Conservation (phyloP, 2,329 filamentous ascomycete species). For the Sporothrix sp. region DNA sequence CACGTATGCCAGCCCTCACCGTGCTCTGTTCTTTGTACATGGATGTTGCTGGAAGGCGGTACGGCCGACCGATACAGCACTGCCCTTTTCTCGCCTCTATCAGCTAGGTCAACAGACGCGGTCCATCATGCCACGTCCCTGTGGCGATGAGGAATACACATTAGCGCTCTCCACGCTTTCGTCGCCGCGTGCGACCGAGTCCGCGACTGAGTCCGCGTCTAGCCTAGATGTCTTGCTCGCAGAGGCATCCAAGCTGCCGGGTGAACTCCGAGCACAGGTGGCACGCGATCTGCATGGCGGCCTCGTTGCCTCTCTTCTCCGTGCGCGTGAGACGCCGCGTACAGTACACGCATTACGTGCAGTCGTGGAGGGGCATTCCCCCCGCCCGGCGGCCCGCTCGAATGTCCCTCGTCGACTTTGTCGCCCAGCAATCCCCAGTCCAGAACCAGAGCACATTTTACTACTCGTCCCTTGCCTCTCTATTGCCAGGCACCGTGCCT, state of each 20-base stretch:
- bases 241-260: slow-evolving; percentile 3
- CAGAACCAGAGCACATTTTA: no score
- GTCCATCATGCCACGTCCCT: slow-evolving; percentile 4
- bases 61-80: neutral
- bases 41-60: slow-evolving; percentile 9
- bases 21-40: slow-evolving; percentile 10
- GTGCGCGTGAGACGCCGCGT: slow-evolving; percentile 7
- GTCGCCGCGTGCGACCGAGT: neutral
- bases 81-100: neutral
- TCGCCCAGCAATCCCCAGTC: no score
- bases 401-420: no score
- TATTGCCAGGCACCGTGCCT: no score
- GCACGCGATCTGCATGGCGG: neutral
- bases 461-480: no score
- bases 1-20: neutral
- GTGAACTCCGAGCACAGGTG: neutral
- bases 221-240: slow-evolving; percentile 2
- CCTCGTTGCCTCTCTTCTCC: slow-evolving; percentile 11
- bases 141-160: slow-evolving; percentile 4
- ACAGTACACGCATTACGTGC: no score
- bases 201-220: no score
- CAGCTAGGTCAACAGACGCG: slow-evolving; percentile 10
- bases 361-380: no score
- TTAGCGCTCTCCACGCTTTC: slow-evolving; percentile 4
- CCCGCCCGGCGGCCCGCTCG: no score